phyloP scores from a whole-genome alignment of 148 eudicot species.

The Agrostemma githago region DNA sequence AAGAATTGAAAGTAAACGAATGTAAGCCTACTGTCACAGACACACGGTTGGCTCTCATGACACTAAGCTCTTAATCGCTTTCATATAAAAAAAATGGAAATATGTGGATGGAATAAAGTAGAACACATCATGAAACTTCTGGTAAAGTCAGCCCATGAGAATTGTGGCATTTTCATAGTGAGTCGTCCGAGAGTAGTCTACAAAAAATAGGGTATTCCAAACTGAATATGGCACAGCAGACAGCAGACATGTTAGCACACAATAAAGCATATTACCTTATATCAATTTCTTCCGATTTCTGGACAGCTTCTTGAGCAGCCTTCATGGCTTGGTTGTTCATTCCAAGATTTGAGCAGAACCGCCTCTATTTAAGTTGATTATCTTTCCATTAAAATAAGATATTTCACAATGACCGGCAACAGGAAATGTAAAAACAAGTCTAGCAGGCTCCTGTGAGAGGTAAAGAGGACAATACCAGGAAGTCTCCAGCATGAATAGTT shows the following conservation, averaged over 20 bases:
- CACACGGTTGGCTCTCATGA: no score
- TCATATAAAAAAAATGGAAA: no score
- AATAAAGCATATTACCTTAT: constrained; percentile 18
- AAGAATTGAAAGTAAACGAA: constrained; percentile 10
- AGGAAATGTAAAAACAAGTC: no score
- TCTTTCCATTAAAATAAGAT: no score
- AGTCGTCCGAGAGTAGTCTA: neutral
- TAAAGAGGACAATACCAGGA: constrained; percentile 52
- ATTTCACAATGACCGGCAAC: no score
- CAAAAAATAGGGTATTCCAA: neutral
- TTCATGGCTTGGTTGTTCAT: constrained; percentile 39
- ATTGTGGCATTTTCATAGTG: neutral
- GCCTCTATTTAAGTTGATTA: constrained; percentile 35
- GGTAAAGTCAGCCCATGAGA: no score
- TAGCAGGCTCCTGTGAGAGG: neutral
- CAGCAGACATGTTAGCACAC: neutral
- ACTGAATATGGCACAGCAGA: neutral
- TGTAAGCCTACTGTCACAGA: constrained; percentile 1
- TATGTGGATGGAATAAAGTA: no score
- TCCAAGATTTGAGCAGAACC: constrained; percentile 59
- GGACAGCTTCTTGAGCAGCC: constrained; percentile 40
- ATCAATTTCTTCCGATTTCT: constrained; percentile 36
- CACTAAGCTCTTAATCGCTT: no score
- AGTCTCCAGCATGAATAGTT: constrained; percentile 90
- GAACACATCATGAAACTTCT: no score